Evolutionary conservation across 192 early-diverging fungal genomes (phyloP).

Genomic region (Jimgerdemannia lactiflua): DNA sequence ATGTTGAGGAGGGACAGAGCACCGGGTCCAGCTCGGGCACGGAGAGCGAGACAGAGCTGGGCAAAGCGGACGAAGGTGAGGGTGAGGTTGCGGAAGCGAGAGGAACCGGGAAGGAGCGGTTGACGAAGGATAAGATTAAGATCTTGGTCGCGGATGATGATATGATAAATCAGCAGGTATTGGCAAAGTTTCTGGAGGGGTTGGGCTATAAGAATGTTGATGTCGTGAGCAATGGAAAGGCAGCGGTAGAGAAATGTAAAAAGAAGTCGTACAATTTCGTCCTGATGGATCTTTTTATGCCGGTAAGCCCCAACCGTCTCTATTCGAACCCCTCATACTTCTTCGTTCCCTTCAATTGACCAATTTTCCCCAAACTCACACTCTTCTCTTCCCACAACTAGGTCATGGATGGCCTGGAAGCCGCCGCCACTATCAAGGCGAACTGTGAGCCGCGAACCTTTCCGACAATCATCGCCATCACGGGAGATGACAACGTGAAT

Average conservation of each 20-base stretch:
- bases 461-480: constrained; percentile 2
- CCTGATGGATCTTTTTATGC: constrained; percentile 16
- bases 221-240: constrained; percentile 13
- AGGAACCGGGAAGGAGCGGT: background rate
- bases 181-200: constrained; percentile 7
- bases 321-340: background rate
- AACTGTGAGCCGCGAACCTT: background rate
- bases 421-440: background rate
- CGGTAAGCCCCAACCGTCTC: background rate
- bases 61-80: background rate
- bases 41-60: background rate
- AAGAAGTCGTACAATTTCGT: constrained; percentile 4
- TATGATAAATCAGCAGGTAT: constrained; percentile 12
- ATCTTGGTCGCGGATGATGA: constrained; percentile 3
- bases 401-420: constrained; percentile 9
- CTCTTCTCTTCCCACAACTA: background rate
- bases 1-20: background rate
- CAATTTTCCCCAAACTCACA: background rate
- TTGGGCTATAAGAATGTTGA: constrained; percentile 5
- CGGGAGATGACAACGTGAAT: constrained; percentile 9
- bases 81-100: background rate
- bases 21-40: background rate
- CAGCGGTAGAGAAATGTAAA: constrained; percentile 9
- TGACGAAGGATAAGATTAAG: constrained; percentile 3
- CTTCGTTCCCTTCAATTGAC: background rate